Conservation (phyloP, 495 filamentous ascomycete species). For the Neurospora sp. region DNA sequence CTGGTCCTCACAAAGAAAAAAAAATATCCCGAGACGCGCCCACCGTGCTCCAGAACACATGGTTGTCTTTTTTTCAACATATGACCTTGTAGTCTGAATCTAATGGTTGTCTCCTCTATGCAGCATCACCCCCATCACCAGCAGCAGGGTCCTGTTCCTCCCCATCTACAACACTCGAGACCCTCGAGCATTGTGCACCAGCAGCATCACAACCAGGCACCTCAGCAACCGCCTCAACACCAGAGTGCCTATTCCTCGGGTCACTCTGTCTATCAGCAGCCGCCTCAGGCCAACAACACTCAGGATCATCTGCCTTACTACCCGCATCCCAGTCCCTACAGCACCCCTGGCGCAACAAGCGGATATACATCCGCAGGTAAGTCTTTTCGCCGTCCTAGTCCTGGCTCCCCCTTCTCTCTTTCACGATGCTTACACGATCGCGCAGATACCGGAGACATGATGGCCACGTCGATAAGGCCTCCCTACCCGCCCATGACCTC, state of each 20-base stretch:
- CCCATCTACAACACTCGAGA: slow-evolving; percentile 53
- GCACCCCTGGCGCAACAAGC: slow-evolving; percentile 56
- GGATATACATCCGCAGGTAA: slow-evolving; percentile 75
- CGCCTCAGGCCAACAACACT: slow-evolving; percentile 33
- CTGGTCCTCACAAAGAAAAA: slow-evolving; percentile 21
- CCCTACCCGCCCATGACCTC: slow-evolving; percentile 70
- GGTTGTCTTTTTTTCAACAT: slow-evolving; percentile 21
- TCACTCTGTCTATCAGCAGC: slow-evolving; percentile 45
- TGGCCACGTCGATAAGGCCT: slow-evolving; percentile 81
- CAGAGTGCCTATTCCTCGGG: slow-evolving; percentile 48
- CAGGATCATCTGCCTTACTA: slow-evolving; percentile 64
- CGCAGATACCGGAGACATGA: slow-evolving; percentile 77
- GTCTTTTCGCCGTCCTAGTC: slow-evolving; percentile 24
- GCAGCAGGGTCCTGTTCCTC: slow-evolving; percentile 45
- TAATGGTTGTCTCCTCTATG: slow-evolving; percentile 45
- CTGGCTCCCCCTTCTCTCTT: background rate
- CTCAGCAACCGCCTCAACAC: slow-evolving; percentile 38
- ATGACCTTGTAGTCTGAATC: slow-evolving; percentile 26
- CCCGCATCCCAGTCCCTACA: slow-evolving; percentile 62
- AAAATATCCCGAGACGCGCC: slow-evolving; percentile 36
- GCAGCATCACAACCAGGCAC: slow-evolving; percentile 49
- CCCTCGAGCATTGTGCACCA: slow-evolving; percentile 56
- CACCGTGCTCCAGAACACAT: slow-evolving; percentile 19
- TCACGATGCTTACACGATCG: slow-evolving; percentile 17
- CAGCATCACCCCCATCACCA: slow-evolving; percentile 53